phyloP scores from a whole-genome alignment of 352 stramenopile species.

The Pythium utonaiense region DNA sequence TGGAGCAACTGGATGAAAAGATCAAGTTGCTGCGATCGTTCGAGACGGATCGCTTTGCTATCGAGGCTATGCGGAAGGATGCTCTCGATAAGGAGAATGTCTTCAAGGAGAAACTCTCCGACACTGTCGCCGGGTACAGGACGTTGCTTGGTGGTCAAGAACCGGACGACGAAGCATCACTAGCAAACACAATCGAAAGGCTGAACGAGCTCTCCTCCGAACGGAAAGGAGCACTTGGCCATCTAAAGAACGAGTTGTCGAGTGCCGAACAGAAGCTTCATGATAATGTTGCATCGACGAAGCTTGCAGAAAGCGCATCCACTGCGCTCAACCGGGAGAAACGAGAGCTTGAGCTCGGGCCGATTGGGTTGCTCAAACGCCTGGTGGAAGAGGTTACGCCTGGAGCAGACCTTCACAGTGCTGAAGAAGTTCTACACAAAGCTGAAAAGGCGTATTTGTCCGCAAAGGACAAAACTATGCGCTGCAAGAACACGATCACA shows the following conservation, averaged over 20 bases:
- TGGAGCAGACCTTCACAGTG: slow-evolving; percentile 38
- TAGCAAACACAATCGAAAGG: slow-evolving; percentile 21
- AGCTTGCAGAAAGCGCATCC: slow-evolving; percentile 45
- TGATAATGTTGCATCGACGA: slow-evolving; percentile 48
- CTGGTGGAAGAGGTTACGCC: slow-evolving; percentile 49
- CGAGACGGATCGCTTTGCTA: slow-evolving; percentile 39
- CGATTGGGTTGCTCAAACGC: slow-evolving; percentile 46
- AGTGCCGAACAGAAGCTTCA: slow-evolving; percentile 40
- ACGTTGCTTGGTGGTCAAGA: slow-evolving; percentile 26
- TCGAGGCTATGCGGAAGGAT: slow-evolving; percentile 50
- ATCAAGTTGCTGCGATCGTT: slow-evolving; percentile 50
- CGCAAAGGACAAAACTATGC: slow-evolving; percentile 78
- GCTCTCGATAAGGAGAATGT: slow-evolving; percentile 40
- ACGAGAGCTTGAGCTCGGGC: slow-evolving; percentile 44
- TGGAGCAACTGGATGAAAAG: slow-evolving; percentile 43
- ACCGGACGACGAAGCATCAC: slow-evolving; percentile 27
- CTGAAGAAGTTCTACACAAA: slow-evolving; percentile 44
- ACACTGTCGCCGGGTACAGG: slow-evolving; percentile 45
- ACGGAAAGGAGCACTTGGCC: slow-evolving; percentile 20
- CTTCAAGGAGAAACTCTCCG: slow-evolving; percentile 35
- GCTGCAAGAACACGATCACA: slow-evolving; percentile 77
- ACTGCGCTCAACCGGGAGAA: slow-evolving; percentile 38
- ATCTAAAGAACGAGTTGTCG: slow-evolving; percentile 29
- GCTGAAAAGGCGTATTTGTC: slow-evolving; percentile 67
- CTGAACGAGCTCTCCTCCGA: slow-evolving; percentile 29